Base-by-base conservation (phyloP, 495 filamentous ascomycete species). In the Penicillium antarcticum region DNA sequence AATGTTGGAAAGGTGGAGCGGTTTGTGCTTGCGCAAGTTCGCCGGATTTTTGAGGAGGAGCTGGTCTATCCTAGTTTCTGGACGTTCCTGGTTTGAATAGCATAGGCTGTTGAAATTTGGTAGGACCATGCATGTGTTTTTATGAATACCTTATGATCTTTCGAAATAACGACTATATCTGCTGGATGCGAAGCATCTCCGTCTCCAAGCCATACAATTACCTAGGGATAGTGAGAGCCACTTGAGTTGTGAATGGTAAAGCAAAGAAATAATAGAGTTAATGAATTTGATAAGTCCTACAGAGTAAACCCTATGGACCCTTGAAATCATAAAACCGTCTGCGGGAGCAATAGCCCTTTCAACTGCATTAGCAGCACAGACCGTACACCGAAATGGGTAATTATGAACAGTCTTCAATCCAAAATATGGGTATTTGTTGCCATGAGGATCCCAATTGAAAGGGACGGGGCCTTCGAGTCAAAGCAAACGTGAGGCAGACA, bases 1-100 rank as follows among this genome's bases (percentile, higher is more conserved):
- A 98, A 98, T 69, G 91, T 98, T 33, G 92, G 95, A 14, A 98
- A 98, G 73, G 94, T 98, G 33, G 94, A 98, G 73, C 86, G 90
- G 53, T 98, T 98, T 65, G 89, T 98, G 40, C 79, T 98, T 18
- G 92, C 96, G 65, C 95, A 97, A 66, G 94, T 98, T 31, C 84
- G 92, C 51, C 81, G 91, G 49, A 96, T 97, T 51, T 97, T 98
- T 61, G 94, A 98, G 70, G 94, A 97, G 63, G 94, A 98, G 68
- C 88, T 98, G 66, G 92, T 98, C 18, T 98, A 92, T 72, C 94
- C 94, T 34, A 96, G 91, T 66, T 97, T 90, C 70, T 97, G 92
- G 91, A 98, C 92, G 1, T 96, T 97, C 65, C 72, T 98, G 51
- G 83, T 98, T 8, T 97, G 66, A 79, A n/a, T 7, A 5, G 40